These are phyloP conservation scores for Sporormia fimetaria DNA, from an alignment of 495 filamentous ascomycete species.

Conservation along the genomic window DNA sequence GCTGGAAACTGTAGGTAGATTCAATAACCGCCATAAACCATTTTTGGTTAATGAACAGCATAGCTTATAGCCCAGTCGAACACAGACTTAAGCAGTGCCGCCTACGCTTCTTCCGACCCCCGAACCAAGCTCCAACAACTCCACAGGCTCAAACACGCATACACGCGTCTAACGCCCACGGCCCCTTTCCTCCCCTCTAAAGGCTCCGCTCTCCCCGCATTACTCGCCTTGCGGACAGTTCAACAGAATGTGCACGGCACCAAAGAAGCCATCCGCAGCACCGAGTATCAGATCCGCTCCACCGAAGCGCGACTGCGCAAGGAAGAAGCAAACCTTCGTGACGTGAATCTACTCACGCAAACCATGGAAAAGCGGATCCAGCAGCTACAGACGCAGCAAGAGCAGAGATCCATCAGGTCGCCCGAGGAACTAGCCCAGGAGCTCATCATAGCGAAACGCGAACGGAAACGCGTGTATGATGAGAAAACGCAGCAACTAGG, in stretches of 20 bases:
- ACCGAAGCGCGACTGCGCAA: conserved; percentile 44
- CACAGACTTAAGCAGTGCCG: background rate
- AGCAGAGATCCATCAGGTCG: conserved; percentile 46
- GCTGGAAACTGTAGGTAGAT: conserved; percentile 44
- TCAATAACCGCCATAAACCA: background rate
- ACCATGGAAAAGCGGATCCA: conserved; percentile 50
- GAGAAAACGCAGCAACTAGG: conserved; percentile 47
- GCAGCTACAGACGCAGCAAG: conserved; percentile 40
- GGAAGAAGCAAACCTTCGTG: conserved; percentile 50
- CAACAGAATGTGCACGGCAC: conserved; percentile 52
- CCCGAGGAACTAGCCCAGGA: conserved; percentile 50
- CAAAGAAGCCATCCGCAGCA: conserved; percentile 45
- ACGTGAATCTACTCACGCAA: conserved; percentile 42
- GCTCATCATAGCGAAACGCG: conserved; percentile 44
- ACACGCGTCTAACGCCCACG: conserved; percentile 46
- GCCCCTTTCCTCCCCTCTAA: conserved; percentile 53
- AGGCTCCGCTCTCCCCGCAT: conserved; percentile 56
- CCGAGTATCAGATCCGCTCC: conserved; percentile 42
- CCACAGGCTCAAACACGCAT: conserved; percentile 50
- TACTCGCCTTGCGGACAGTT: conserved; percentile 57
- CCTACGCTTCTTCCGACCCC: conserved; percentile 33
- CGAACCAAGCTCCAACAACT: conserved; percentile 42
- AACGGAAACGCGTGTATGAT: conserved; percentile 45
- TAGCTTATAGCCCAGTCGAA: conserved; percentile 8
- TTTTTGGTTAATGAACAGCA: background rate